phyloP scores from a whole-genome alignment of 805 yeast species.

The Wickerhamiella brachini region DNA sequence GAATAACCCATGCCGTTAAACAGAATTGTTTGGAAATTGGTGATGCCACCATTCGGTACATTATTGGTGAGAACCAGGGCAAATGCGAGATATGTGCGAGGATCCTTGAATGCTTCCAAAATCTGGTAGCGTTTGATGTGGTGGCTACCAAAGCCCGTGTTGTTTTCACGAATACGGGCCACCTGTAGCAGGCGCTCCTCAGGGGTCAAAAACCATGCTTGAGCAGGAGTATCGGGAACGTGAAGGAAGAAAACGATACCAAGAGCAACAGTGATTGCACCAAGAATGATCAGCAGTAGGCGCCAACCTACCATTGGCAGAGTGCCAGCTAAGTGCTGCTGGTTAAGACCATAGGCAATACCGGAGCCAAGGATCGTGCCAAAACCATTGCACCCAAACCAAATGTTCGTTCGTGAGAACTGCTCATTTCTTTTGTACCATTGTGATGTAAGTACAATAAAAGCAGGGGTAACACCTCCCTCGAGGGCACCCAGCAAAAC shows the following conservation, averaged over 20 bases:
- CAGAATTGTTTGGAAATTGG: slow-evolving; percentile 35
- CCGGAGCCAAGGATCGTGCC: slow-evolving; percentile 34
- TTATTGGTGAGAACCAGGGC: slow-evolving; percentile 28
- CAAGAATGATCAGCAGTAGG: slow-evolving; percentile 41
- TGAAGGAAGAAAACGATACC: slow-evolving; percentile 15
- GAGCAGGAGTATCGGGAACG: slow-evolving; percentile 40
- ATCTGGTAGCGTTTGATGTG: slow-evolving; percentile 42
- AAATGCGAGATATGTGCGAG: slow-evolving; percentile 36
- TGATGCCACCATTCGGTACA: slow-evolving; percentile 42
- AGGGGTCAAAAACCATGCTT: slow-evolving; percentile 34
- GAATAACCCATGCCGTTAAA: slow-evolving; percentile 24
- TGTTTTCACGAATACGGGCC: slow-evolving; percentile 38
- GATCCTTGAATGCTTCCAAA: slow-evolving; percentile 36
- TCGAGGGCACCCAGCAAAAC: slow-evolving; percentile 37
- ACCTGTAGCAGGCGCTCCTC: slow-evolving; percentile 35
- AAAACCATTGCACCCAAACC: slow-evolving; percentile 31
- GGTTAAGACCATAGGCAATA: slow-evolving; percentile 34
- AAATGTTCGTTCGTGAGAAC: slow-evolving; percentile 30
- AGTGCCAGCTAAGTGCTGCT: neutral
- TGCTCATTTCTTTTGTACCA: slow-evolving; percentile 37
- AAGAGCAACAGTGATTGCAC: slow-evolving; percentile 36
- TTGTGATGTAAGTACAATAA: slow-evolving; percentile 40
- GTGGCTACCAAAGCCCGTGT: slow-evolving; percentile 41
- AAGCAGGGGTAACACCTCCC: slow-evolving; percentile 39
- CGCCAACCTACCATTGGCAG: slow-evolving; percentile 33